phyloP scores from a whole-genome alignment of 2,329 filamentous ascomycete species.

The Pseudocercospora cruenta region DNA sequence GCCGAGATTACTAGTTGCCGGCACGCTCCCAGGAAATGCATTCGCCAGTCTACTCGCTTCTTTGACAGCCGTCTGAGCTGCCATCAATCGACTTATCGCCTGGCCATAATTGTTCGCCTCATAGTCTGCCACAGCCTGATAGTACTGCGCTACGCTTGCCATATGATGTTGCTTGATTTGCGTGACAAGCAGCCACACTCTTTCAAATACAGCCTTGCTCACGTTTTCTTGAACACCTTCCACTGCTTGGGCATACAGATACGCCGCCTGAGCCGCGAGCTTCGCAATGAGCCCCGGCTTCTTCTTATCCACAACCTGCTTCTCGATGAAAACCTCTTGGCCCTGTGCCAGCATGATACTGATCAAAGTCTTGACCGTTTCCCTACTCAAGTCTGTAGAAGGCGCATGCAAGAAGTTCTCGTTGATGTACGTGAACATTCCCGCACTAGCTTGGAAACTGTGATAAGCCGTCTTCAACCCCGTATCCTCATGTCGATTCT shows the following conservation, averaged over 20 bases:
- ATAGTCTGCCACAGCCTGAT: conserved; percentile 87
- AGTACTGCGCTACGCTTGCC: conserved; percentile 87
- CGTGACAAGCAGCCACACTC: conserved; percentile 83
- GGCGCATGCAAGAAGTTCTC: conserved; percentile 98
- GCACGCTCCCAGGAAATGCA: conserved; percentile 77
- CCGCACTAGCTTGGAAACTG: conserved; percentile 95
- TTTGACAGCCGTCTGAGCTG: conserved; percentile 76
- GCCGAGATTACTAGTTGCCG: conserved; percentile 79
- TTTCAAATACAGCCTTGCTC: conserved; percentile 87
- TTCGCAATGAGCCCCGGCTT: conserved; percentile 92
- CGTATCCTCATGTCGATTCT: conserved; percentile 87
- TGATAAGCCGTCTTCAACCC: conserved; percentile 97
- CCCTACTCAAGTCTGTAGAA: conserved; percentile 90
- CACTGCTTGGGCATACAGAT: conserved; percentile 81
- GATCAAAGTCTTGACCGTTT: conserved; percentile 94
- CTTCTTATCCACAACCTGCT: conserved; percentile 89
- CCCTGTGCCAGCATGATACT: conserved; percentile 91
- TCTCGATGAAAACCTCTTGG: conserved; percentile 96
- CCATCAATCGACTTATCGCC: conserved; percentile 79
- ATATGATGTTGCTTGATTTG: conserved; percentile 83
- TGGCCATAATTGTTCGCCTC: conserved; percentile 85
- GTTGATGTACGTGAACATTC: conserved; percentile 99
- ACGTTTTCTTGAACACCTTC: conserved; percentile 95
- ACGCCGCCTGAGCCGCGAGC: conserved; percentile 85
- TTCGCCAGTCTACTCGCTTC: conserved; percentile 77